Evolutionary conservation across 805 yeast genomes (phyloP).

Genomic region (Spathaspora girioi): DNA sequence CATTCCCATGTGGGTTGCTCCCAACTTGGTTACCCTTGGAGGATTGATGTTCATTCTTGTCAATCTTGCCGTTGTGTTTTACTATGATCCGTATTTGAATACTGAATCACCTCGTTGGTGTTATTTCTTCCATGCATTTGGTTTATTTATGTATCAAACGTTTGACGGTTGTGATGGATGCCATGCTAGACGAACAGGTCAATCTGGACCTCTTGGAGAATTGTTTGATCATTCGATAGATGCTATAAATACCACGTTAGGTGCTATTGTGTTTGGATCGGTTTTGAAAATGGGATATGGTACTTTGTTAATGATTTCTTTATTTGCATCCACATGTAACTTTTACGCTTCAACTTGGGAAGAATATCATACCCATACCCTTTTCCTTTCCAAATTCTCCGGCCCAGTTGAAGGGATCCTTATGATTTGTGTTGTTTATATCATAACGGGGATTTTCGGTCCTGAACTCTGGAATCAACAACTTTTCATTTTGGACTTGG

Average conservation of each 20-base stretch:
- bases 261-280: constrained; percentile 68
- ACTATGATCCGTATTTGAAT: constrained; percentile 66
- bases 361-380: constrained; percentile 83
- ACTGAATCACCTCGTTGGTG: constrained; percentile 70
- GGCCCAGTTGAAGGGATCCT: constrained; percentile 96
- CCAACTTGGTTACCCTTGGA: constrained; percentile 79
- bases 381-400: constrained; percentile 72
- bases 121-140: constrained; percentile 72
- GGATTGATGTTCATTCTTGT: constrained; percentile 72
- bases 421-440: constrained; percentile 51
- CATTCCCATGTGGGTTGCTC: constrained; percentile 88
- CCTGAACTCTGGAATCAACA: constrained; percentile 60
- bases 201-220: constrained; percentile 91
- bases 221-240: constrained; percentile 85
- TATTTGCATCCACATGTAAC: constrained; percentile 72
- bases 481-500: constrained; percentile 38
- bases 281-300: constrained; percentile 76
- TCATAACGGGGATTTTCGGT: constrained; percentile 66
- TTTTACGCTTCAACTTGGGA: constrained; percentile 95
- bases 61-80: constrained; percentile 62
- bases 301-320: constrained; percentile 55
- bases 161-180: constrained; percentile 96
- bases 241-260: constrained; percentile 75
- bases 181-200: constrained; percentile 95
- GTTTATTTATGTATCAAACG: constrained; percentile 87